Base-by-base conservation (phyloP, 768 basidiomycete genomes). In the Gymnopilus junonius region DNA sequence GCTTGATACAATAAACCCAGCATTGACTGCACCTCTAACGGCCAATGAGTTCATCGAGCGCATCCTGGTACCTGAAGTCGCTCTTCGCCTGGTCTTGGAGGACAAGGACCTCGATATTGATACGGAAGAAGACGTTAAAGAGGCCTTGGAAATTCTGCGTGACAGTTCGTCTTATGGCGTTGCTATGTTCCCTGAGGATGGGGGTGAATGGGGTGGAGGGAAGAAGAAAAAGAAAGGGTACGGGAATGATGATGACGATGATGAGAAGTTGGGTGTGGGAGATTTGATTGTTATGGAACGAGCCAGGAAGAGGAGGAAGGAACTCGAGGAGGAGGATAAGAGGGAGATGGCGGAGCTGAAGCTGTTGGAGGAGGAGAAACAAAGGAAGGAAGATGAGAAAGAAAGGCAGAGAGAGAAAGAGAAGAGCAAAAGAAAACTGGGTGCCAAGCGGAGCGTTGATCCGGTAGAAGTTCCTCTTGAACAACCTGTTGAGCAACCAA, bases 21-120 rank as follows among this genome's bases (percentile, higher is more conserved):
- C 76, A n/a, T 73, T 80, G 11, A 83, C 87, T 25, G 74, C 80
- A 0, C 91, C 96, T 0, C 83, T 98, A 23, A 85, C 87, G 1
- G 80, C 87, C 0, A 83, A 86, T 34, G 90, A 94, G 61, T 97
- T 95, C 70, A 82, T 94, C 37, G 87, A 91, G 39, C 88, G 89
- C 15, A 83, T 98, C 31, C 84, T 99, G n/a, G 87, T 98, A 2
- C 97, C 97, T 1, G 96, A 98, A 76, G 87, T 90, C 0, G 93
- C 90, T 0, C 80, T 90, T 40, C 80, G 84, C 23, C 85, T 99
- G n/a, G 93, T 98, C 63, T 87, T 87, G 79, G 82, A 91, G 61
- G 95, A 99, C 71, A 84, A 84, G 69, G 63, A 70, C 1, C 74
- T 89, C 11, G 69, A 74, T 42, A 80, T 80, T 2, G 74, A 51